phyloP scores from a whole-genome alignment of 108 stramenopile species.

The Nitzschia sp. region DNA sequence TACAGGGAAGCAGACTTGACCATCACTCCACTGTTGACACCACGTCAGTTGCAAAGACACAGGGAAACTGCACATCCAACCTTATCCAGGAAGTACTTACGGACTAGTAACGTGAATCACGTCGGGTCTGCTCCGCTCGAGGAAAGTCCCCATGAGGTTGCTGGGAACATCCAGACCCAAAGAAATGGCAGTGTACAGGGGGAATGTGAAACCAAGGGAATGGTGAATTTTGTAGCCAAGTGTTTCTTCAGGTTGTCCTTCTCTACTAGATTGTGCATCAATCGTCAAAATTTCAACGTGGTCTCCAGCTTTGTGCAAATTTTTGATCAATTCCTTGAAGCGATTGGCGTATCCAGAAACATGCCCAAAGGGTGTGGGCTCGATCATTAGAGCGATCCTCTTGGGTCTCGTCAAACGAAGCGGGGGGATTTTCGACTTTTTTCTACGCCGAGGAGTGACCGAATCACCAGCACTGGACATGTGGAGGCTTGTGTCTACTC shows the following conservation, averaged over 20 bases:
- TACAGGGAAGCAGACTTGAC: slow-evolving; percentile 82
- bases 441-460: too few relatives aligned
- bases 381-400: slow-evolving; percentile 73
- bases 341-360: slow-evolving; percentile 97
- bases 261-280: slow-evolving; percentile 71
- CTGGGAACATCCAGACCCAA: slow-evolving; percentile 87
- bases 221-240: slow-evolving; percentile 82
- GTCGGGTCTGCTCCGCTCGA: slow-evolving; percentile 85
- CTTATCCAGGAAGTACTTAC: slow-evolving; percentile 37
- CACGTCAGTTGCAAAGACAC: slow-evolving; percentile 6
- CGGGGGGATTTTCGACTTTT: slow-evolving; percentile 10
- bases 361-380: slow-evolving; percentile 94
- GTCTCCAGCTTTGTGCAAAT: slow-evolving; percentile 85
- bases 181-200: slow-evolving; percentile 90
- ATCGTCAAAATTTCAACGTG: slow-evolving; percentile 88
- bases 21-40: slow-evolving; percentile 70
- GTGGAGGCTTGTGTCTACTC: too few relatives aligned
- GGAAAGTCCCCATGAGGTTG: slow-evolving; percentile 75
- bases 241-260: slow-evolving; percentile 61
- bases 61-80: neutral
- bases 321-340: slow-evolving; percentile 95
- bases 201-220: slow-evolving; percentile 91
- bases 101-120: slow-evolving; percentile 94
- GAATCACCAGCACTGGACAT: too few relatives aligned
- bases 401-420: slow-evolving; percentile 62